phyloP scores from a whole-genome alignment of 495 filamentous ascomycete species.

The Lepidopterella palustris region DNA sequence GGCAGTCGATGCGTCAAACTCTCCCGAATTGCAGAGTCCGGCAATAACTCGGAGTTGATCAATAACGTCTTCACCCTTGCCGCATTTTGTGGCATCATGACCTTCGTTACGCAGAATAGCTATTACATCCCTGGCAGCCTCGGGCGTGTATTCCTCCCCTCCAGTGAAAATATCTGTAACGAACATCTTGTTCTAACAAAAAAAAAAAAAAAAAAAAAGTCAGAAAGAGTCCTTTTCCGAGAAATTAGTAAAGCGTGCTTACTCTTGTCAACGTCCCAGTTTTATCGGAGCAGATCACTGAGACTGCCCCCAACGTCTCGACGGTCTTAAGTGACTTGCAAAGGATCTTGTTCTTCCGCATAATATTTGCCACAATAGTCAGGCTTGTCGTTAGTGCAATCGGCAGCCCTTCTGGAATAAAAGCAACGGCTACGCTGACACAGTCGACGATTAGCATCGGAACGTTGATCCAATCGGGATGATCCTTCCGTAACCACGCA shows the following conservation, averaged over 20 bases:
- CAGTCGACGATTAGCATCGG: conserved; percentile 59
- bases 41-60: conserved; percentile 34
- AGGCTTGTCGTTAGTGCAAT: conserved; percentile 53
- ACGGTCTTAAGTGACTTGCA: conserved; percentile 63
- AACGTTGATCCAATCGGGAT: conserved; percentile 62
- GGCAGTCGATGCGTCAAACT: conserved; percentile 57
- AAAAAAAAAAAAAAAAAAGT: neutral
- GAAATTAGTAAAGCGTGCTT: neutral
- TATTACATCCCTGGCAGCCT: conserved; percentile 13
- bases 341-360: conserved; percentile 57
- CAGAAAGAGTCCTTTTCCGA: neutral
- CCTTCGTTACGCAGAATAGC: conserved; percentile 4
- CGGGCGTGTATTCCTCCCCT: conserved; percentile 21
- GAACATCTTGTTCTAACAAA: conserved; percentile 63
- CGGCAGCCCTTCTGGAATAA: conserved; percentile 66
- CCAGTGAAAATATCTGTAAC: conserved; percentile 20
- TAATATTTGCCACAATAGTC: conserved; percentile 55
- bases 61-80: conserved; percentile 10
- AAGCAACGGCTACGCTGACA: conserved; percentile 63
- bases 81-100: neutral
- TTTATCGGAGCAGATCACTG: conserved; percentile 63
- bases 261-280: conserved; percentile 59
- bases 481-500: conserved; percentile 52
- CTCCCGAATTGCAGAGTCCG: conserved; percentile 62
- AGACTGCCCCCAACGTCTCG: conserved; percentile 62